Percentiles rank a stretch among this genome's conserved stretches.
Evolutionary conservation across 805 yeast genomes (phyloP).

Genomic region (Isabelozyma heimii): DNA sequence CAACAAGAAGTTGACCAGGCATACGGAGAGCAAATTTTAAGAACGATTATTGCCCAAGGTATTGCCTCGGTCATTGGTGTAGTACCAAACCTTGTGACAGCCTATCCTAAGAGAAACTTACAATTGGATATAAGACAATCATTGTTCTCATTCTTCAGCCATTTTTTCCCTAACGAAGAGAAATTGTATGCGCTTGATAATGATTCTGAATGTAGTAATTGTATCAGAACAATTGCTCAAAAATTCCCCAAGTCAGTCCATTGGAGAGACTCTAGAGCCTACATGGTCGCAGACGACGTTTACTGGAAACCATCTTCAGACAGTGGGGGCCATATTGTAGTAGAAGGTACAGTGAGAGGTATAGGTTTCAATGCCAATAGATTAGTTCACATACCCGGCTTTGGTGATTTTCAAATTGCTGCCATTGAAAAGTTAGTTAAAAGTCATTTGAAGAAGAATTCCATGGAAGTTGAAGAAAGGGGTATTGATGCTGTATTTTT

Average conservation of each 20-base stretch:
- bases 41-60: conserved; percentile 91
- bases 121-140: conserved; percentile 60
- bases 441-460: conserved; percentile 2
- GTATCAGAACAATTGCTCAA: conserved; percentile 76
- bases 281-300: conserved; percentile 71
- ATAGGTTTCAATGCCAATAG: conserved; percentile 75
- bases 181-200: conserved; percentile 70
- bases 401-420: conserved; percentile 82
- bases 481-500: conserved; percentile 17
- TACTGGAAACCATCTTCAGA: conserved; percentile 32
- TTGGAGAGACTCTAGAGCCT: conserved; percentile 95
- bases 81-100: conserved; percentile 65
- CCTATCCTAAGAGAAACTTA: conserved; percentile 70
- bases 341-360: conserved; percentile 88
- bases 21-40: conserved; percentile 83
- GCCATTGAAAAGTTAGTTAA: conserved; percentile 51
- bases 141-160: conserved; percentile 37
- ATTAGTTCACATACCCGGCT: conserved; percentile 81
- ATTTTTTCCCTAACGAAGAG: conserved; percentile 64
- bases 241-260: conserved; percentile 78
- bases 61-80: conserved; percentile 79
- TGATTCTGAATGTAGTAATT: conserved; percentile 66
- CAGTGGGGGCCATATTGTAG: conserved; percentile 43
- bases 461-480: conserved; percentile 17
- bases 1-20: conserved; percentile 73